Conservation (phyloP, 176 grass and related monocot species). For the Chloris gayana region DNA sequence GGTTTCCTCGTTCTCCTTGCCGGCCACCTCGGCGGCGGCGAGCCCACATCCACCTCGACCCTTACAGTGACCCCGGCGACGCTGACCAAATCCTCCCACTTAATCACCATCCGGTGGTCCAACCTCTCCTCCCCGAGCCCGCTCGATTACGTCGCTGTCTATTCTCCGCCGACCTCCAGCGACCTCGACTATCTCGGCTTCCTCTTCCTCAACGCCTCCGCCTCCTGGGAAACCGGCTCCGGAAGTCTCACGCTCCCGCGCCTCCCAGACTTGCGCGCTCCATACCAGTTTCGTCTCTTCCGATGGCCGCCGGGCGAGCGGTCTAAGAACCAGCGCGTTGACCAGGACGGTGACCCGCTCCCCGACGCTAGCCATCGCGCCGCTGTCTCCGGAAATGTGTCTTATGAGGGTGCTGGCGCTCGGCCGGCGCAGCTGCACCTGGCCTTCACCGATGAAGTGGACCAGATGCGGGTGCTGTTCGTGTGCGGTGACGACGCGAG, state of each 20-base stretch:
- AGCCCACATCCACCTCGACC: too few species aligned
- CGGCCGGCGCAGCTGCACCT: constrained; percentile 78
- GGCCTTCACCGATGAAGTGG: constrained; percentile 62
- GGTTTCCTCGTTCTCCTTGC: too few species aligned
- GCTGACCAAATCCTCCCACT: too few species aligned
- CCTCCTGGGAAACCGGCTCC: constrained; percentile 51
- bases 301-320: constrained; percentile 68
- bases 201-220: constrained; percentile 83
- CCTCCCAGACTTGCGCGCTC: constrained; percentile 65
- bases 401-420: constrained; percentile 39
- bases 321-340: constrained; percentile 50
- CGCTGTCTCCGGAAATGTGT: constrained; percentile 54
- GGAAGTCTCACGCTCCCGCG: constrained; percentile 62
- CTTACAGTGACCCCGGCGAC: too few species aligned
- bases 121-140: constrained; percentile 15
- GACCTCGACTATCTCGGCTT: constrained; percentile 81
- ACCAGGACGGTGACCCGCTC: constrained; percentile 82
- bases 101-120: too few species aligned
- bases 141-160: constrained; percentile 81
- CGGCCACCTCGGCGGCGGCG: too few species aligned
- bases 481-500: constrained; percentile 57
- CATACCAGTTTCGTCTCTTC: constrained; percentile 87
- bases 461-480: constrained; percentile 94
- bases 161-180: constrained; percentile 74
- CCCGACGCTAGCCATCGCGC: constrained; percentile 61